Base-by-base conservation (phyloP, 2,329 filamentous ascomycete species). In the Diaporthe sp. region DNA sequence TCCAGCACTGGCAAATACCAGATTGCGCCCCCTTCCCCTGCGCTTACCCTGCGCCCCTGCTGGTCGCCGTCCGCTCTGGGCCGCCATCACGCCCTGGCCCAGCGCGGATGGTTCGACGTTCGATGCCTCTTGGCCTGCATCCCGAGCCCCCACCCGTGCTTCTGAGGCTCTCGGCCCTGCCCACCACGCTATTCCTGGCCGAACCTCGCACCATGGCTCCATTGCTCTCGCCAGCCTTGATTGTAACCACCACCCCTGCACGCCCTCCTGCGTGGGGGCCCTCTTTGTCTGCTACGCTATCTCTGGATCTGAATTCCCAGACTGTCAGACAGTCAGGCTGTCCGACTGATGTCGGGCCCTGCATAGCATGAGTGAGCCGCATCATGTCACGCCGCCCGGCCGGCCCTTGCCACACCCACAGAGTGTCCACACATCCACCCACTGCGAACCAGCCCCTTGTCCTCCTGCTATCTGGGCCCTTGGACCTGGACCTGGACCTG, bases 361-460 rank as follows among this genome's bases (percentile, higher is more conserved):
- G 65, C 65, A 55, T 55, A 70, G 65, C 65, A 70, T 70, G 65
- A 70, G 65, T 55, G 65, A 70, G 65, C 65, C 65, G 65, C 65
- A 55, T 70, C 65, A 25, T 46, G 42, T 55, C 65, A 70, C 65
- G 65, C 34, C 49, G 65, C 4, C 65, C 10, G 19, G 25, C 42
- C 42, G 42, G 15, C 60, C 25, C 25, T 65, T 31, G 60, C 60
- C 60, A 65, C 60, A 44, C 31, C 17, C 22, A 6, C 60, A 46
- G 25, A 31, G 62, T 53, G 34, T 28, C 62, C 62, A 68, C 62
- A 51, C 62, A n/a, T 31, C 62, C 44, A 34, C 37, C 62, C 62
- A 17, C n/a, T 3, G 28, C 19, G 42, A 67, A n/a, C 60, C 60
- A 49, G 3, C 42, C 25, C 42, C 58, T 6, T 62, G 58, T 15